These are phyloP conservation scores for Voacanga thouarsii DNA, from an alignment of 257 asterid genomes.

Conservation along the genomic window DNA sequence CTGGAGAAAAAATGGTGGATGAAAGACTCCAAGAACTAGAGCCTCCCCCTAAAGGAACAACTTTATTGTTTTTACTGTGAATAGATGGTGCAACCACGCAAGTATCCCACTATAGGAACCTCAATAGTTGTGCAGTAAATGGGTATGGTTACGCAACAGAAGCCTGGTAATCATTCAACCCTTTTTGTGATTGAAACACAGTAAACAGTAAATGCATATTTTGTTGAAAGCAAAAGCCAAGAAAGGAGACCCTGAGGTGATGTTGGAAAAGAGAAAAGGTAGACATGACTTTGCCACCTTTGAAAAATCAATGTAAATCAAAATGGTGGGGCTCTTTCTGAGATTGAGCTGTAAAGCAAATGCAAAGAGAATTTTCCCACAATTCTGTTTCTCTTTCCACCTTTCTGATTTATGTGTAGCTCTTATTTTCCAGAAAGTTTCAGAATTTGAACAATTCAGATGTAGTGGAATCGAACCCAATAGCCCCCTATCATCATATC, in stretches of 20 bases:
- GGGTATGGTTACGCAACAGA: not conserved
- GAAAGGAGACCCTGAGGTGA: constrained; percentile 21
- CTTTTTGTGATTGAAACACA: constrained; percentile 2
- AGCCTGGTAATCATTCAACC: not conserved
- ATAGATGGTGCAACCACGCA: not conserved
- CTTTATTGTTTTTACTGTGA: no score
- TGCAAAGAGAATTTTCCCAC: constrained; percentile 8
- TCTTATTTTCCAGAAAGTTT: no score
- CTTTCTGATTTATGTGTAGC: no score
- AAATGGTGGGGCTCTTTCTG: constrained; percentile 23
- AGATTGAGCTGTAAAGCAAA: constrained; percentile 36
- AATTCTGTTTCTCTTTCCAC: not conserved
- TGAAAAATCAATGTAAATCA: constrained; percentile 26
- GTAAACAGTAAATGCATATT: not conserved
- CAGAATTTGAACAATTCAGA: no score
- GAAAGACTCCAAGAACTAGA: no score
- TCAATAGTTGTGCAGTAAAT: not conserved
- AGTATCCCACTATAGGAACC: not conserved
- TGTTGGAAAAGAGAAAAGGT: constrained; percentile 33
- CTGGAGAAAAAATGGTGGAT: no score
- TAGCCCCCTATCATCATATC: not conserved
- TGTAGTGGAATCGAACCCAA: no score
- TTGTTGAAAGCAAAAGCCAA: not conserved
- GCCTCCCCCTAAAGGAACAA: no score
- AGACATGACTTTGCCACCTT: constrained; percentile 17